phyloP scores from a whole-genome alignment of 768 basidiomycete species.

The Macrolepiota dolichaula region DNA sequence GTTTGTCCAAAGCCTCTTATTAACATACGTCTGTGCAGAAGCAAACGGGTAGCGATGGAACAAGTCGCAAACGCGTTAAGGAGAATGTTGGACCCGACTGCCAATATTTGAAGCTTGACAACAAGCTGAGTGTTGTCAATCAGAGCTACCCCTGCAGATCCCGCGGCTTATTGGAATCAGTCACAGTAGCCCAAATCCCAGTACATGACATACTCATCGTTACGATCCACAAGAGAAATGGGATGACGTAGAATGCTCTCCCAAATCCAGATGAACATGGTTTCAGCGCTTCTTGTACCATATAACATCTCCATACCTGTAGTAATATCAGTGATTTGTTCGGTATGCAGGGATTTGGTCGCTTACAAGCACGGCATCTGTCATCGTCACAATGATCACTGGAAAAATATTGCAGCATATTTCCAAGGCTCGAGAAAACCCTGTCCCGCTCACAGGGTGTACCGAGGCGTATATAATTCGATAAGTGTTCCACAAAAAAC shows the following conservation, averaged over 20 bases:
- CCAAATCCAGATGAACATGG: neutral
- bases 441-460: neutral
- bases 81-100: neutral
- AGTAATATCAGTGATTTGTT: too few species aligned
- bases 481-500: neutral
- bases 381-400: neutral
- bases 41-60: neutral
- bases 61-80: neutral
- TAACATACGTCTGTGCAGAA: neutral
- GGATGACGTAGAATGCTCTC: neutral
- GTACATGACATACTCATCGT: neutral
- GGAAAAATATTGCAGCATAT: neutral
- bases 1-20: neutral
- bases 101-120: neutral
- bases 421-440: neutral
- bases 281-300: neutral
- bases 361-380: neutral
- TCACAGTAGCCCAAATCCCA: neutral
- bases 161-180: neutral
- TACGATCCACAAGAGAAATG: neutral
- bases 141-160: neutral
- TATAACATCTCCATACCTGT: slow-evolving; percentile 4
- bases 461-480: neutral
- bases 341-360: neutral
- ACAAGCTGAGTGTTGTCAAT: neutral